Conservation (phyloP, 225 moss, liverwort and hornwort genomes). For the Physcomitrium patens region DNA sequence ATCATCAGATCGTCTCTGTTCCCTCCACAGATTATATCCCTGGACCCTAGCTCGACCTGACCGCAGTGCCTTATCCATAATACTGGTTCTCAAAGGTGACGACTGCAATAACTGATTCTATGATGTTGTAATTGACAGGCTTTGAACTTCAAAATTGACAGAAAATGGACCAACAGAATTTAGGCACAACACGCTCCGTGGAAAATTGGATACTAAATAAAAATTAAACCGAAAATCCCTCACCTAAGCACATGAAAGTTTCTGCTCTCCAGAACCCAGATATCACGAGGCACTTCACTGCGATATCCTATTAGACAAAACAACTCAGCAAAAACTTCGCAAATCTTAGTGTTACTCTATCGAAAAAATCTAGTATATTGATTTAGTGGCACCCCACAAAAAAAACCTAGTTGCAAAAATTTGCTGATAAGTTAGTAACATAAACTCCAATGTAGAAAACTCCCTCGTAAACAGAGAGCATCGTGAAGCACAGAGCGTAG, state of each 20-base stretch:
- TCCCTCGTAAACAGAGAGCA: neutral
- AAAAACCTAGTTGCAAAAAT: neutral
- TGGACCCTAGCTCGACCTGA: neutral
- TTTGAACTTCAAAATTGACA: neutral
- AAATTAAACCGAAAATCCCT: neutral
- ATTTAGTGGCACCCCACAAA: neutral
- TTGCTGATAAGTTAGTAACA: neutral
- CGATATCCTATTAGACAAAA: neutral
- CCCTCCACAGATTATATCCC: constrained; percentile 5
- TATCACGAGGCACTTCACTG: neutral
- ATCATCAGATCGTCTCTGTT: neutral
- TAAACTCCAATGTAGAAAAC: neutral
- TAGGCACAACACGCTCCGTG: neutral
- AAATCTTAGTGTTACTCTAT: no score
- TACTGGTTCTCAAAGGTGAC: neutral
- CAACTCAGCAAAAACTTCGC: neutral
- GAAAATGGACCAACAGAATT: neutral
- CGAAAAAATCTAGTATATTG: neutral
- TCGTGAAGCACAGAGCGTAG: no score
- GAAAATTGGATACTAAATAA: neutral
- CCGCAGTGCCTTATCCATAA: neutral
- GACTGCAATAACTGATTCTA: neutral
- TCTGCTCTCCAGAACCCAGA: neutral
- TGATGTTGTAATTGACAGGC: neutral
- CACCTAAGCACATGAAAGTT: neutral